A percentile compares a stretch with the other conserved stretches of the same genome.
These are phyloP conservation scores for Atkinsonella texensis DNA, from an alignment of 2,329 filamentous ascomycete genomes.

Conservation along the genomic window DNA sequence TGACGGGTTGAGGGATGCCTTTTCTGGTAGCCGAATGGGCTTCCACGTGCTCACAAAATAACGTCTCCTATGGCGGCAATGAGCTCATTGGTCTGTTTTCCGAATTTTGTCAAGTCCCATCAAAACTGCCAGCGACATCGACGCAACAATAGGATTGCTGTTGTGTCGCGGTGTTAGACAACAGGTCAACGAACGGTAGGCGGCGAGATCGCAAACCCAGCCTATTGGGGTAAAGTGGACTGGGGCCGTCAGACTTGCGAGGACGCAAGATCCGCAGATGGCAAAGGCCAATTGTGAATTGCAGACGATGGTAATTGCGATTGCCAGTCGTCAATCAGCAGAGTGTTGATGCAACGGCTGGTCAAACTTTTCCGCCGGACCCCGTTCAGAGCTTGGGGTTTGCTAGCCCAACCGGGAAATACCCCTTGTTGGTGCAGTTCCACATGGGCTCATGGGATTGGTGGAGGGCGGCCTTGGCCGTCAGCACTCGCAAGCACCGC, in stretches of 20 bases:
- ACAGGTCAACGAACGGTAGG: background rate
- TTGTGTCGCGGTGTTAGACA: background rate
- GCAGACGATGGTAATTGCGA: background rate
- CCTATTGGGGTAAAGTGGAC: background rate
- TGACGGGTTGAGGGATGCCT: background rate
- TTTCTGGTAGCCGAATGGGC: background rate
- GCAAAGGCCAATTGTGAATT: background rate
- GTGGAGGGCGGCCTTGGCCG: slow-evolving; percentile 2
- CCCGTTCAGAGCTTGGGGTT: background rate
- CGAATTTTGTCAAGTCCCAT: too few relatives aligned
- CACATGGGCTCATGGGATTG: slow-evolving; percentile 14
- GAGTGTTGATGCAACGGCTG: slow-evolving; percentile 1
- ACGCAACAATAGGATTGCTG: background rate
- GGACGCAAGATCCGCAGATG: background rate
- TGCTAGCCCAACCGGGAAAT: background rate
- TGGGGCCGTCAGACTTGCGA: background rate
- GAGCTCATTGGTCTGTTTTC: background rate
- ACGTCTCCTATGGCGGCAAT: background rate
- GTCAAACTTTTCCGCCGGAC: slow-evolving; percentile 13
- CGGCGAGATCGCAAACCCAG: background rate
- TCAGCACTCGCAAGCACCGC: background rate
- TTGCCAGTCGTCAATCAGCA: background rate
- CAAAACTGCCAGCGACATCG: background rate
- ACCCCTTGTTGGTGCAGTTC: slow-evolving; percentile 12
- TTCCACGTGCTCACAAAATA: background rate